Evolutionary conservation across 129 eudicot species (phyloP).

Genomic region (Flaveria brownii): DNA sequence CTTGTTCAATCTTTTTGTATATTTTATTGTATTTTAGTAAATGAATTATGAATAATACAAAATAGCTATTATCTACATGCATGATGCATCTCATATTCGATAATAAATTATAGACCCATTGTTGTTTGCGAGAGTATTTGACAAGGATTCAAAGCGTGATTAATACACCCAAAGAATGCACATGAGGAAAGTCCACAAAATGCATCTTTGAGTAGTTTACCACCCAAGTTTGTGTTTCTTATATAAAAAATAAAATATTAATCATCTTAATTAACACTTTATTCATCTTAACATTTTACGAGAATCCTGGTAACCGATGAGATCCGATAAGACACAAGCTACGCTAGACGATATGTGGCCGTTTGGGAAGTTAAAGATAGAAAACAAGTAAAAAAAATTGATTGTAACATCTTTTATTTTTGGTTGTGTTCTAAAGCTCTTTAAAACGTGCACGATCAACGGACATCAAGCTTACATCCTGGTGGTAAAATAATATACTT

Average conservation of each 20-base stretch:
- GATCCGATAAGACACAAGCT: too few species aligned
- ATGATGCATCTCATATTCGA: background rate
- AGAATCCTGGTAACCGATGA: too few species aligned
- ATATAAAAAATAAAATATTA: background rate
- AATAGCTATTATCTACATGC: background rate
- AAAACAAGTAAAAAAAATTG: too few species aligned
- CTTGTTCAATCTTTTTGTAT: background rate
- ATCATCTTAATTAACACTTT: background rate
- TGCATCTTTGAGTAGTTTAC: slow-evolving; percentile 19
- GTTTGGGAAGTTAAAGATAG: too few species aligned
- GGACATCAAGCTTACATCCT: too few species aligned
- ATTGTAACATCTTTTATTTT: too few species aligned
- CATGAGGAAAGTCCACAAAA: slow-evolving; percentile 28
- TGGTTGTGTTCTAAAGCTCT: too few species aligned
- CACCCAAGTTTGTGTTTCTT: slow-evolving; percentile 18
- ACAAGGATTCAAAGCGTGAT: slow-evolving; percentile 21
- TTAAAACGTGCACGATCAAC: too few species aligned
- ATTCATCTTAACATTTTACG: too few species aligned
- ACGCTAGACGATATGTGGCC: too few species aligned
- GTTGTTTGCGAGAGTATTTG: background rate
- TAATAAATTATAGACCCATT: background rate
- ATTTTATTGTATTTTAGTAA: background rate
- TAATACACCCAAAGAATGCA: slow-evolving; percentile 18
- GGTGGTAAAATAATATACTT: too few species aligned
- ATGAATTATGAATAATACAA: background rate